Base-by-base conservation (phyloP, 192 early-diverging fungal species). In the Kickxella alabastrina region DNA sequence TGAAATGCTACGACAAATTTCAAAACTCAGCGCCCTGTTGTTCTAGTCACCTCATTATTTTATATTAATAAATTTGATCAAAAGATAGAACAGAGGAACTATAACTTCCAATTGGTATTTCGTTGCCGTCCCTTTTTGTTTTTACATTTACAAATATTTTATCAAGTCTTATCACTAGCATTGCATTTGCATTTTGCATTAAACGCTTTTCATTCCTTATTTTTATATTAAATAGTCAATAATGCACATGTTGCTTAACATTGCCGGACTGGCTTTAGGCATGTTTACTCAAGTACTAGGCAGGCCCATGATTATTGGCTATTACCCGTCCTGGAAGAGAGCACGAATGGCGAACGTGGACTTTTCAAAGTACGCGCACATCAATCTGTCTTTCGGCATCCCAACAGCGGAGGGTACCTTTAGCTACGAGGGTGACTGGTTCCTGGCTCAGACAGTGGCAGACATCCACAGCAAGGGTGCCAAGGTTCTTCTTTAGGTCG, bases 381-480 rank as follows among this genome's bases (percentile, higher is more conserved):
- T 89, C 47, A 83, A 89, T 49, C 80, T 87, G 41, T 81, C 84
- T 3, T 85, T 83, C 49, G 80, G 65, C 10, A 64, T 79, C 21
- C 65, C 82, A 12, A 44, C 40, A 1, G 51, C 44, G 6, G 57
- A 70, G 31, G 53, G 69, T 3, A 70, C 54, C 3, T 66, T 81
- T 4, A 51, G 43, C n/a, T 79, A 58, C 24, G 57, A 61, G 15
- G 63, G 52, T 9, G 32, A 13, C 35, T 71, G 61, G 60, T 56
- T 64, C 4, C 9, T 78, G 15, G 75, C 78, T 1, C 49, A 68
- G 39, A 32, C 78, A 8, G 52, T 78, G n/a, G 39, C 46, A n/a
- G 29, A 49, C 1, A 55, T 77, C 25, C 80, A 78, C 26, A 52
- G 45, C 15, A 77, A 77, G 10, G 67, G 64, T 9, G 54, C 79